Base-by-base conservation (phyloP, 2,329 filamentous ascomycete genomes). In the Fusarium proliferatum region DNA sequence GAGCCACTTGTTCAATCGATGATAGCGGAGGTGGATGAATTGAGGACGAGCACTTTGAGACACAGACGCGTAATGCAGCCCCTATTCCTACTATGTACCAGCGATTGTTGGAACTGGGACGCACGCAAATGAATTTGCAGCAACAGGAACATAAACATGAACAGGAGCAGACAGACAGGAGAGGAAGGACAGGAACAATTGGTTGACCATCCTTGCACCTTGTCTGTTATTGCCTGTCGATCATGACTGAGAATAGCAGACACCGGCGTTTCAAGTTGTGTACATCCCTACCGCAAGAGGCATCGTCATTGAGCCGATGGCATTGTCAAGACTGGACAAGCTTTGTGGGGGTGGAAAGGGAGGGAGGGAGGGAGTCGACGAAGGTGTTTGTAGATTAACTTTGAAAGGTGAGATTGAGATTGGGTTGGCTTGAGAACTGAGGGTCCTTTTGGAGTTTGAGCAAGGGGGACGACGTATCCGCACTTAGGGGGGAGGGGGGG, bases 301-400 rank as follows among this genome's bases (percentile, higher is more conserved):
- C 19, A 78, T 70, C 60, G 66, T 71, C 63, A 67, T 76, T 52
- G 52, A 66, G 60, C 64, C 69, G 76, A 72, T 71, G 69, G 70
- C 73, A 76, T 79, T 81, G 80, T 81, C 79, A 81, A 81, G 80
- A 79, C 79, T 43, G 76, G 80, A 82, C 80, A 82, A 82, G 81
- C 81, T 82, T 82, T 82, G 77, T 79, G 76, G 79, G 74, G 76
- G 71, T 69, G 71, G 67, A 56, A 67, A 57, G 43, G 68, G 16
- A 64, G 38, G 43, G 64, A 36, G 28, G 23, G 23, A 23, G 23
- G 23, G 23, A 23, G 23, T 23, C n/a, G 19, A 48, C 26, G 34
- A 69, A 68, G 67, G 69, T 60, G 60, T 68, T 67, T 23, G 55
- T 66, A 61, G 71, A 67, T 72, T 68, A 70, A 72, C 46, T 59